phyloP scores from a whole-genome alignment of 2,329 filamentous ascomycete genomes.

The Chaetomiaceae sp. region DNA sequence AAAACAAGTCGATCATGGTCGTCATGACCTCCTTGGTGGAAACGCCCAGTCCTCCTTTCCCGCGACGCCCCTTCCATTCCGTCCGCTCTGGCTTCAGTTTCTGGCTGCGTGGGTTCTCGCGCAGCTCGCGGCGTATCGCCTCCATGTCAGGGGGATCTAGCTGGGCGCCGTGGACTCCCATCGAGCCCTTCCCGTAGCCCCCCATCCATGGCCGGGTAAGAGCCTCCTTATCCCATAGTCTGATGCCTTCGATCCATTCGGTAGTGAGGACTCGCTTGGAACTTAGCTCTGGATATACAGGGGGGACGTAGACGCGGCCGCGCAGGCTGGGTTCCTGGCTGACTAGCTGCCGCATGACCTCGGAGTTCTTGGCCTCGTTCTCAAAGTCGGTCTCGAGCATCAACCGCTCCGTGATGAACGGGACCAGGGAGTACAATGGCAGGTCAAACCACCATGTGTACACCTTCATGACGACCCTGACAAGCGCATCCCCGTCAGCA shows the following conservation, averaged over 20 bases:
- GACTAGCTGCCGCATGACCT: constrained; percentile 75
- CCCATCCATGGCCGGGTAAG: constrained; percentile 76
- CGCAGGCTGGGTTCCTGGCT: constrained; percentile 69
- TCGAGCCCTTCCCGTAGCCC: constrained; percentile 69
- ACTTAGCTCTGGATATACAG: constrained; percentile 76
- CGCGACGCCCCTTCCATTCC: constrained; percentile 68
- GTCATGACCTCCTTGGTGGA: constrained; percentile 85
- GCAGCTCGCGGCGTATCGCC: constrained; percentile 41
- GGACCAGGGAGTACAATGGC: constrained; percentile 86
- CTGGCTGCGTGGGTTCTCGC: constrained; percentile 50
- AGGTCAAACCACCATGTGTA: constrained; percentile 89
- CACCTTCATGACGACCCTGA: constrained; percentile 69
- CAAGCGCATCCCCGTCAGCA: neutral
- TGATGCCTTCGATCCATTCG: constrained; percentile 95
- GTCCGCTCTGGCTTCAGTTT: constrained; percentile 75
- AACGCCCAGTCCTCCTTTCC: constrained; percentile 78
- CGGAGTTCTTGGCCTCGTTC: constrained; percentile 85
- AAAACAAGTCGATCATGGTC: constrained; percentile 93
- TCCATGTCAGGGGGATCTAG: constrained; percentile 51
- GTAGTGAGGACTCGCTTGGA: constrained; percentile 84
- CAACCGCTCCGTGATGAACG: constrained; percentile 88
- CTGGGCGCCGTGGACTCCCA: constrained; percentile 66
- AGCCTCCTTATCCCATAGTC: constrained; percentile 85
- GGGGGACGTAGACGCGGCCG: constrained; percentile 81
- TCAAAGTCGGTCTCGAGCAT: constrained; percentile 91